phyloP scores from a whole-genome alignment of 2,329 filamentous ascomycete genomes.

The Fusarium longipes region DNA sequence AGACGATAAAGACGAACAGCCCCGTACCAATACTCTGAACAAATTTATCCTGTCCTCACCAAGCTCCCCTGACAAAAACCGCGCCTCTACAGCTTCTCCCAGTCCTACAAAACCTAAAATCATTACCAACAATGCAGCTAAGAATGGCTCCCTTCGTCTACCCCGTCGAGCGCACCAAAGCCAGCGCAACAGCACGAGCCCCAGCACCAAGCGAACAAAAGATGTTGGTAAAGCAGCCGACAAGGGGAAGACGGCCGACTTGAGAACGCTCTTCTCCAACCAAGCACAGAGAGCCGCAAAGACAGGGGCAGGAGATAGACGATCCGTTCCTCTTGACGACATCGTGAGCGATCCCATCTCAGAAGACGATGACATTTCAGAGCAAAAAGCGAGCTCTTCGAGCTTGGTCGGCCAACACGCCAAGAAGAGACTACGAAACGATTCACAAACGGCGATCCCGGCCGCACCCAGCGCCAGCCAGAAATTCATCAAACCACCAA shows the following conservation, averaged over 20 bases:
- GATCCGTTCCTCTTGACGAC: constrained; percentile 56
- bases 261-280: constrained; percentile 70
- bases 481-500: constrained; percentile 62
- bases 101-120: constrained; percentile 54
- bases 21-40: constrained; percentile 59
- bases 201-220: constrained; percentile 56
- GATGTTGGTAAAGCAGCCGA: constrained; percentile 57
- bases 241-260: constrained; percentile 66
- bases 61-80: constrained; percentile 52
- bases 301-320: constrained; percentile 47
- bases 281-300: constrained; percentile 64
- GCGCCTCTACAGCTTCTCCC: constrained; percentile 53
- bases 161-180: constrained; percentile 45
- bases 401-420: constrained; percentile 69
- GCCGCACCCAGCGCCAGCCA: constrained; percentile 57
- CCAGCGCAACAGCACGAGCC: constrained; percentile 48
- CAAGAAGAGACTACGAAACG: constrained; percentile 62
- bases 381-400: constrained; percentile 60
- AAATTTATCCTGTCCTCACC: constrained; percentile 68
- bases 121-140: constrained; percentile 36
- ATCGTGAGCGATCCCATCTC: constrained; percentile 68
- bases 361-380: constrained; percentile 68
- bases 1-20: constrained; percentile 62
- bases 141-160: constrained; percentile 37
- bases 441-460: constrained; percentile 38